Evolutionary conservation across 139 green algal genomes (phyloP), one percentile per base, ranked within the genome.

Genomic region (Haematococcus sp.): DNA sequence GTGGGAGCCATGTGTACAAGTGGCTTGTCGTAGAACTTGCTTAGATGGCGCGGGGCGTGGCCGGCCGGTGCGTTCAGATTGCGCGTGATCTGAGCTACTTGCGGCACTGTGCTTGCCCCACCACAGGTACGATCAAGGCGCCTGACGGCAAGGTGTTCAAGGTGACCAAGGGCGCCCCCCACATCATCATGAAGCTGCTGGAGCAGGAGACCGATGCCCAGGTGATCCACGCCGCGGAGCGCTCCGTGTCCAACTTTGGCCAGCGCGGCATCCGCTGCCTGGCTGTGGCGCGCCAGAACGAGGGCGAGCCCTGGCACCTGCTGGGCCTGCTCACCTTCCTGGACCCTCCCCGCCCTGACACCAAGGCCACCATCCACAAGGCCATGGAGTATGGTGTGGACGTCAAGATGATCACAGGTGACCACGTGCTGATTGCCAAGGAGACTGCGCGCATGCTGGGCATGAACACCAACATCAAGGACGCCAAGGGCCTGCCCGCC

Each of bases 361-460:
- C 90, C 68, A 92, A 90, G 77, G 58, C 70, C 34, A 96, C 92
- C 35, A 91, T 96, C 46, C 76, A 94, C 68, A 64, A 74, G 30
- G 89, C 91, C 0, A 76, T 92, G 74, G 86, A 88, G 75, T 83
- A 88, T 33, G 92, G 92, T 19, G 87, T 96, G 27, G 86, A 92
- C 55, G 91, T 97, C 19, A 97, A 97, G 85, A 96, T 97, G 92
- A 92, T 96, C 61, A 93, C 87, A 9, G 81, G 91, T 30, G 92
- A 97, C 77, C 89, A 97, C 75, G 65, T 81, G 34, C 79, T 92
- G 17, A 97, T 97, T 70, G 92, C 91, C 51, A 94, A 91, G 77
- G 92, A 97, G 83, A 97, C 90, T 34, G 82, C 82, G 15, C 84
- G 91, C 44, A 75, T 82, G 43, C 83, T 96, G 55, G 90, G 91